Conservation (phyloP, 176 grass and related monocot genomes). For the Bromus sterilis region DNA sequence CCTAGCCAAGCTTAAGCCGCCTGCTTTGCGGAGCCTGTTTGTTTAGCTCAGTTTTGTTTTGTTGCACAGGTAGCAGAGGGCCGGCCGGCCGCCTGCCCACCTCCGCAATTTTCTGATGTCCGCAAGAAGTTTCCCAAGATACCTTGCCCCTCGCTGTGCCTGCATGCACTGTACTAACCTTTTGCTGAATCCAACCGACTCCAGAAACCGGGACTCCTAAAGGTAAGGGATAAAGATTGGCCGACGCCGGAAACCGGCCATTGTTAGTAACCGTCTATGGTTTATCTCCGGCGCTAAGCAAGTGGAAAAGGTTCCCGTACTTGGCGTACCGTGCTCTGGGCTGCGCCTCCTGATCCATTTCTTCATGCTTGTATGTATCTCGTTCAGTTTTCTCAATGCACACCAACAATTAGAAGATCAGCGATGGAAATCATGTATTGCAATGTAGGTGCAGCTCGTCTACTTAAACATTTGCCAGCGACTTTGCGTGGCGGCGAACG, state of each 20-base stretch:
- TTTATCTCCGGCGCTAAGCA: constrained; percentile 26
- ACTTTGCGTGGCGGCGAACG: not conserved
- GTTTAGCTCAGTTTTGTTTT: not conserved
- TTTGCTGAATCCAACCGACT: constrained; percentile 39
- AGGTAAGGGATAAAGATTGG: not conserved
- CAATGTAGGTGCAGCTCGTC: too few relatives aligned
- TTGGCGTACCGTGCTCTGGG: not conserved
- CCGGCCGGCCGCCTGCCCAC: constrained; percentile 6
- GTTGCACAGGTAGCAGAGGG: constrained; percentile 21
- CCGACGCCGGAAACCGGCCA: not conserved
- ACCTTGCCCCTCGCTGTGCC: constrained; percentile 22
- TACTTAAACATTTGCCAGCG: not conserved
- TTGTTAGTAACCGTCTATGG: not conserved
- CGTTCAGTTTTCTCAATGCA: not conserved
- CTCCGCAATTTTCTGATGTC: constrained; percentile 1
- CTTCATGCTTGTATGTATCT: not conserved
- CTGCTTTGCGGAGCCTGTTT: not conserved
- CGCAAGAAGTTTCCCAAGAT: constrained; percentile 45
- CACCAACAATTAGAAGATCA: too few relatives aligned
- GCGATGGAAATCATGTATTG: too few relatives aligned
- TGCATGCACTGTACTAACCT: not conserved
- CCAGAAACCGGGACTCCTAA: not conserved
- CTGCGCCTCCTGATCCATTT: not conserved
- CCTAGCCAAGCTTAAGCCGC: constrained; percentile 17
- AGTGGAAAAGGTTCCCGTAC: constrained; percentile 15